Conservation (phyloP, 1,284 basidiomycete species). For the Coriolopsis trogii region DNA sequence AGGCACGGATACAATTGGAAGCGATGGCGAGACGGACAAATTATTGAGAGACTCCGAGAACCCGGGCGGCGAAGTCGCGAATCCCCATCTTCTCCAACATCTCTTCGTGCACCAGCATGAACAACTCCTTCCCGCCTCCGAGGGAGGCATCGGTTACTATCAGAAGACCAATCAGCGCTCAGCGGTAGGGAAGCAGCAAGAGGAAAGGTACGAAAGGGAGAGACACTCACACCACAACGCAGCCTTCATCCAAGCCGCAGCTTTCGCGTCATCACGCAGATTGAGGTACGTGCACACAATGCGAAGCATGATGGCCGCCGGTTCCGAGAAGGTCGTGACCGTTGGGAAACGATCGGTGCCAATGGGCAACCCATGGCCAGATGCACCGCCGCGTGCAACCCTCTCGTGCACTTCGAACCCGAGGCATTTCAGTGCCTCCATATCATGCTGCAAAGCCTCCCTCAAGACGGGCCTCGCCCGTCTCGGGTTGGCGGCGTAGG, state of each 20-base stretch:
- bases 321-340: slow-evolving; percentile 18
- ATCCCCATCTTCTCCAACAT: slow-evolving; percentile 10
- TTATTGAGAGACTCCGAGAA: not conserved
- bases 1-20: too few relatives aligned
- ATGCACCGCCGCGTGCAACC: not conserved
- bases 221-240: slow-evolving; percentile 19
- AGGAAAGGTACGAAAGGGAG: not conserved
- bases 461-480: slow-evolving; percentile 5
- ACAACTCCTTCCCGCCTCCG: slow-evolving; percentile 19
- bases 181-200: not conserved
- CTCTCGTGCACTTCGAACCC: slow-evolving; percentile 10
- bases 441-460: slow-evolving; percentile 14
- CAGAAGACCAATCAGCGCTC: not conserved
- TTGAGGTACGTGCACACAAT: slow-evolving; percentile 16
- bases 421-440: slow-evolving; percentile 13
- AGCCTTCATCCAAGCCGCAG: slow-evolving; percentile 16
- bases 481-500: too few relatives aligned
- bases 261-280: slow-evolving; percentile 10
- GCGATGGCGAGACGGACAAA: not conserved
- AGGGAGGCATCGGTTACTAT: slow-evolving; percentile 17
- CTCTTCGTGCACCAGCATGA: slow-evolving; percentile 18
- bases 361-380: slow-evolving; percentile 5
- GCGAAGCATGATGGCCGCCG: slow-evolving; percentile 18
- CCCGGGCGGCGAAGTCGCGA: slow-evolving; percentile 6
- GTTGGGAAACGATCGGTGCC: slow-evolving; percentile 16